A percentile compares a stretch with the other conserved stretches of the same genome.
phyloP scores from a whole-genome alignment of 148 eudicot species.

The Nyssa sinensis region DNA sequence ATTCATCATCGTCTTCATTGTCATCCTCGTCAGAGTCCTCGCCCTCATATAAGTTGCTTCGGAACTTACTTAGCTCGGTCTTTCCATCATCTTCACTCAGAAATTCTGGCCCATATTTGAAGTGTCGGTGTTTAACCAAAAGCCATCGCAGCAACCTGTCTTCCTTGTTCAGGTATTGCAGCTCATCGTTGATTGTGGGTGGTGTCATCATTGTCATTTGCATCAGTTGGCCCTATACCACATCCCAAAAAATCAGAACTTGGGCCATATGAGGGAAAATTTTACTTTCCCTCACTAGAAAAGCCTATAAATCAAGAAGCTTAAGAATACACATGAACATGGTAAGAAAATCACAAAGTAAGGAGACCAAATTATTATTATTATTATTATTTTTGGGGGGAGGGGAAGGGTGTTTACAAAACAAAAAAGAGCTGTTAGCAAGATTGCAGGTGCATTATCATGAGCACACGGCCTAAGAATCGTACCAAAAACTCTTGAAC shows the following conservation, averaged over 20 bases:
- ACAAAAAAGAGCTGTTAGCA: too few species aligned
- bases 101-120: constrained; percentile 39
- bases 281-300: background rate
- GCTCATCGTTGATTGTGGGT: constrained; percentile 80
- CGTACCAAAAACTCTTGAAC: too few species aligned
- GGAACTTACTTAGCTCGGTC: constrained; percentile 24
- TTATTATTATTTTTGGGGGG: background rate
- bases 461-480: too few species aligned
- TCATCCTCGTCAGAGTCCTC: constrained; percentile 41
- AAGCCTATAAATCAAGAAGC: background rate
- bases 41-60: constrained; percentile 27
- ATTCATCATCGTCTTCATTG: constrained; percentile 38
- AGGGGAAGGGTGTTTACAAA: background rate
- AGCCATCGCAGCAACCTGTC: constrained; percentile 91
- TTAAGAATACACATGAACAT: background rate
- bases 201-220: constrained; percentile 98
- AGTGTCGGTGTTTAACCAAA: constrained; percentile 69
- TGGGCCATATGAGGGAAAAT: background rate
- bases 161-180: constrained; percentile 88
- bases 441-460: too few species aligned
- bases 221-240: constrained; percentile 66
- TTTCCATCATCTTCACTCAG: constrained; percentile 30
- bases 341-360: background rate
- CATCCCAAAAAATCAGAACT: background rate
- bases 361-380: background rate